These are phyloP conservation scores for Stephania yunnanensis DNA, from an alignment of 164 flowering plant genomes.

Conservation along the genomic window DNA sequence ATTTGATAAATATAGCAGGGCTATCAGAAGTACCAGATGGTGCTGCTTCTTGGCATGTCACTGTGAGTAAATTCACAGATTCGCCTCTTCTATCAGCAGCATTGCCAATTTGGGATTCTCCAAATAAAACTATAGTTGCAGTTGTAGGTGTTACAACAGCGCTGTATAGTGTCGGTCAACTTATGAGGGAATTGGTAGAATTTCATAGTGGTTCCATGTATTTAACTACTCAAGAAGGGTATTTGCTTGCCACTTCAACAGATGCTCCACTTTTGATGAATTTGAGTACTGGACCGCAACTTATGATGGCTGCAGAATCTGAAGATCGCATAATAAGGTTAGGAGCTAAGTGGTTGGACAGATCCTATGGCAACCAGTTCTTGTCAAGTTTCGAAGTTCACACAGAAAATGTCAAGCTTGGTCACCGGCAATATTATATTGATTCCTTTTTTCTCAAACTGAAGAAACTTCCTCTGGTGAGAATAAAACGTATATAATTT, in stretches of 20 bases:
- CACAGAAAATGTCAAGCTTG: constrained; percentile 71
- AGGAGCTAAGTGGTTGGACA: constrained; percentile 78
- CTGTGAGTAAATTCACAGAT: constrained; percentile 80
- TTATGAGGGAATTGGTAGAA: constrained; percentile 91
- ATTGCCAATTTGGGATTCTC: constrained; percentile 68
- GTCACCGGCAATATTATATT: constrained; percentile 59
- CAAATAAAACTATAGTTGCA: constrained; percentile 71
- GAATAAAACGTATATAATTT: constrained; percentile 7
- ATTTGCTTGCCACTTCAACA: constrained; percentile 86
- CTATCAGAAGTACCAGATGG: constrained; percentile 84
- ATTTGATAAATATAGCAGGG: constrained; percentile 78
- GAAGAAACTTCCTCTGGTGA: constrained; percentile 88
- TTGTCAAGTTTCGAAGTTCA: constrained; percentile 55
- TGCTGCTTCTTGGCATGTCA: constrained; percentile 88
- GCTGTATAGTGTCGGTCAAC: constrained; percentile 85
- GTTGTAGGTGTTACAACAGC: constrained; percentile 97
- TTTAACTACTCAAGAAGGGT: constrained; percentile 90
- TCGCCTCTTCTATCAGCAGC: constrained; percentile 96
- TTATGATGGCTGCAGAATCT: constrained; percentile 74
- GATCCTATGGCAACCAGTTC: constrained; percentile 37
- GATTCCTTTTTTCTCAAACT: constrained; percentile 85
- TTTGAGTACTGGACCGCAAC: constrained; percentile 52
- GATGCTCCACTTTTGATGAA: constrained; percentile 68
- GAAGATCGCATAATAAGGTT: constrained; percentile 51
- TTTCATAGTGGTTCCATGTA: constrained; percentile 85